These are phyloP conservation scores for Astraeus odoratus DNA, from an alignment of 768 basidiomycete genomes.

Conservation along the genomic window DNA sequence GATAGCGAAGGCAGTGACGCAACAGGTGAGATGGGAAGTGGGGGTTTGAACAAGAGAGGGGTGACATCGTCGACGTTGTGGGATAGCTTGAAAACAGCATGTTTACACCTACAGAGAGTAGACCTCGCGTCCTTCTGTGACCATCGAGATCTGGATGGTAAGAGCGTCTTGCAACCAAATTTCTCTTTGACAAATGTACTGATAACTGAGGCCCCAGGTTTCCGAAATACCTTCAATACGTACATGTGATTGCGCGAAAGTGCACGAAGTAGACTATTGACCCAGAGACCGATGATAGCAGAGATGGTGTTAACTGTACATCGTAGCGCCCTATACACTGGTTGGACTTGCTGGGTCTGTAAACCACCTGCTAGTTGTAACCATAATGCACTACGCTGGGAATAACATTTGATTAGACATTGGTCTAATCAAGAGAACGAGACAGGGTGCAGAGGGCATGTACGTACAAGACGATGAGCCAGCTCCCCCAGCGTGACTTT, in stretches of 20 bases:
- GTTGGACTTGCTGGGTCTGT: neutral
- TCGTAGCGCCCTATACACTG: neutral
- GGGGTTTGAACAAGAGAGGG: slow-evolving; percentile 50
- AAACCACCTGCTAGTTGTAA: neutral
- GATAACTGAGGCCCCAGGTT: slow-evolving; percentile 3
- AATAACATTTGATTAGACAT: neutral
- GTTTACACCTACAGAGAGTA: slow-evolving; percentile 69
- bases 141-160: slow-evolving; percentile 59
- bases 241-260: neutral
- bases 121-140: slow-evolving; percentile 77
- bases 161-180: slow-evolving; percentile 7
- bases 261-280: neutral
- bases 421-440: neutral
- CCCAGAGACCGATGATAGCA: neutral
- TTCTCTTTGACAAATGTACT: neutral
- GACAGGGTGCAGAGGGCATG: neutral
- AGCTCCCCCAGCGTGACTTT: slow-evolving; percentile 5
- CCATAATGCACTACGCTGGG: neutral
- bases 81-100: slow-evolving; percentile 82
- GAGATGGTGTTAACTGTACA: neutral
- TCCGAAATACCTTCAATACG: slow-evolving; percentile 4
- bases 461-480: slow-evolving; percentile 11
- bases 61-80: slow-evolving; percentile 76
- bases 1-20: slow-evolving; percentile 62
- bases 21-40: slow-evolving; percentile 29